Evolutionary conservation across 2,329 filamentous ascomycete species (phyloP), one percentile per base, ranked within the genome.

Genomic region (Dryadomyces quercivorus): DNA sequence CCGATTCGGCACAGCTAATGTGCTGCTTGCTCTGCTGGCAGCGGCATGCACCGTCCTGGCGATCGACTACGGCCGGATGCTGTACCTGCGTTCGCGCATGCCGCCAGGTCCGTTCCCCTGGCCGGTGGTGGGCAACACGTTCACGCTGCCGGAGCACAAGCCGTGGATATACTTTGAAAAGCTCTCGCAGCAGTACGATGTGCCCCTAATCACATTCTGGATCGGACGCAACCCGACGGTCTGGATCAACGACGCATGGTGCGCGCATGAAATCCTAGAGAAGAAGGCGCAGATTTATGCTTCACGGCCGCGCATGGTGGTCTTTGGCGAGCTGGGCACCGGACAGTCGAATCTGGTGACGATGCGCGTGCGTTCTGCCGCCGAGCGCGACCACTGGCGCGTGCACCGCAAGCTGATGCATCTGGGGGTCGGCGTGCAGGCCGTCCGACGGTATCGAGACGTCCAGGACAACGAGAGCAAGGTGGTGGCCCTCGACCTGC

Each of bases 401-500:
- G 63, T 66, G 40, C 72, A 70, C 61, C 72, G 75, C 47, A 77
- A 75, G 61, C 63, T 78, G 53, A 78, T 76, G 54, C 75, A 78
- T 58, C 65, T 72, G 31, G 75, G 72, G 26, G 75, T 78, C 16
- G 75, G 75, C 48, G 59, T 78, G 53, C 78, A 82, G 67, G 72
- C 77, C 16, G 76, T 81, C 8, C 69, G 74, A 2, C 72, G 71
- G 53, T 78, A 78, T 59, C 71, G 75, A 1, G 61, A 65, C 3
- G 75, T 81, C 56, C 78, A 82, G 61, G 77, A 81, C 60, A 73
- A 78, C 58, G 78, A 82, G 65, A 80, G 76, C 62, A 73, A 72
- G 46, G 64, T 78, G 2, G 72, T 80, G n/a, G 77, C 77, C 1
- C 69, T 69, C n/a, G 71, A 76, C 56, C 61, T 78, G 8, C 63